Percentiles rank a stretch among this genome's conserved stretches.
Evolutionary conservation across 345 rosid species (phyloP).

Genomic region (Mercurialis annua): DNA sequence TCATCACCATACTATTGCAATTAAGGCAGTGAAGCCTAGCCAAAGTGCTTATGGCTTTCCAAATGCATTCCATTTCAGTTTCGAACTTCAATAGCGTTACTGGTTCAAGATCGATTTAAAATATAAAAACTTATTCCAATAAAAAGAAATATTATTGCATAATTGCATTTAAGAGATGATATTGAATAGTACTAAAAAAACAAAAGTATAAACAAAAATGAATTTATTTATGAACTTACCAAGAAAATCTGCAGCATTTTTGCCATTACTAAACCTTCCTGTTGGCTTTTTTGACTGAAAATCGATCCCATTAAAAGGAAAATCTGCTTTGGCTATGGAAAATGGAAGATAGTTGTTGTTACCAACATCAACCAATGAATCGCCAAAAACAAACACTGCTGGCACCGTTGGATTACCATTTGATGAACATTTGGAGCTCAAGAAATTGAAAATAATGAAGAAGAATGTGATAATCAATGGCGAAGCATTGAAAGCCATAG

Average conservation of each 20-base stretch:
- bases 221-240: slow-evolving; percentile 26
- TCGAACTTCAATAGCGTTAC: no score
- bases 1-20: no score
- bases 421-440: slow-evolving; percentile 11
- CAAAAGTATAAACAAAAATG: neutral
- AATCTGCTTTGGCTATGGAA: slow-evolving; percentile 42
- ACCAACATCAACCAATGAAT: slow-evolving; percentile 50
- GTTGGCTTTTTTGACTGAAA: slow-evolving; percentile 40
- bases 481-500: neutral
- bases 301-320: slow-evolving; percentile 49
- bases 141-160: no score
- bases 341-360: slow-evolving; percentile 42
- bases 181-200: no score
- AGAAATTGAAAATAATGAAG: neutral
- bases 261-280: slow-evolving; percentile 55
- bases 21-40: no score
- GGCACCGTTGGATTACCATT: slow-evolving; percentile 35
- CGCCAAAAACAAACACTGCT: slow-evolving; percentile 46
- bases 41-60: no score
- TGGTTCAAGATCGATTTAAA: neutral
- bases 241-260: slow-evolving; percentile 49
- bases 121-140: no score
- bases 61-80: no score
- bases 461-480: neutral
- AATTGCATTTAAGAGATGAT: no score